Conservation (phyloP, 2,329 filamentous ascomycete genomes). For the Aureobasidium subglaciale region DNA sequence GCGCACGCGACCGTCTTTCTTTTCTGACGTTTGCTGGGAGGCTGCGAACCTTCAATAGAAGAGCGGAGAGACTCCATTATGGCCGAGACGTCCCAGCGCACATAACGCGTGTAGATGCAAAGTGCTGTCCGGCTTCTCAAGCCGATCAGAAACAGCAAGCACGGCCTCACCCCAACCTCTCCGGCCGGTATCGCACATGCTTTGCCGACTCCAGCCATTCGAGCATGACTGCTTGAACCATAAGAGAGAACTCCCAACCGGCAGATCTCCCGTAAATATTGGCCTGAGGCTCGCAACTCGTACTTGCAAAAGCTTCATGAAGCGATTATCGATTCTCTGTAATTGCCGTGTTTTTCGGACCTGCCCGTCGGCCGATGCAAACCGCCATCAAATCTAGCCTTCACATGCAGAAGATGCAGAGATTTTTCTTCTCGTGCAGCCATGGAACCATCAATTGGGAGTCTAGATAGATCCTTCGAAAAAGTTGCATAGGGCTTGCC, state of each 20-base stretch:
- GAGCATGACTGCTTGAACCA: background rate
- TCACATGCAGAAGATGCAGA: background rate
- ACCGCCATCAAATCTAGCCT: background rate
- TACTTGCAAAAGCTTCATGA: background rate
- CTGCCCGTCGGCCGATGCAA: background rate
- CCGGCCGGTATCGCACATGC: background rate
- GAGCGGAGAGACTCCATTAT: constrained; percentile 20
- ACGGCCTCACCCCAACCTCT: background rate
- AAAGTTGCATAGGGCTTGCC: background rate
- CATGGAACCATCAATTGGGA: background rate
- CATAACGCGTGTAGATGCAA: background rate
- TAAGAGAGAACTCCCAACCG: too few species aligned
- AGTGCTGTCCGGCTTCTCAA: background rate
- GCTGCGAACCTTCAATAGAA: background rate
- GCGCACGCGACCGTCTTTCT: constrained; percentile 14
- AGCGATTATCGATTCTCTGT: background rate
- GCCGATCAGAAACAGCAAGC: constrained; percentile 4
- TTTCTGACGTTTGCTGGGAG: constrained; percentile 3
- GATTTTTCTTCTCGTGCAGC: background rate
- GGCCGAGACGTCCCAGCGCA: background rate
- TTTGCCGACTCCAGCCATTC: background rate
- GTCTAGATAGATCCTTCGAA: background rate
- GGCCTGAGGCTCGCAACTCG: background rate
- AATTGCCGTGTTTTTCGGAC: background rate
- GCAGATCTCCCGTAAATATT: background rate